Base-by-base conservation (phyloP, 2,329 filamentous ascomycete species). In the Aspergillus bombycis region DNA sequence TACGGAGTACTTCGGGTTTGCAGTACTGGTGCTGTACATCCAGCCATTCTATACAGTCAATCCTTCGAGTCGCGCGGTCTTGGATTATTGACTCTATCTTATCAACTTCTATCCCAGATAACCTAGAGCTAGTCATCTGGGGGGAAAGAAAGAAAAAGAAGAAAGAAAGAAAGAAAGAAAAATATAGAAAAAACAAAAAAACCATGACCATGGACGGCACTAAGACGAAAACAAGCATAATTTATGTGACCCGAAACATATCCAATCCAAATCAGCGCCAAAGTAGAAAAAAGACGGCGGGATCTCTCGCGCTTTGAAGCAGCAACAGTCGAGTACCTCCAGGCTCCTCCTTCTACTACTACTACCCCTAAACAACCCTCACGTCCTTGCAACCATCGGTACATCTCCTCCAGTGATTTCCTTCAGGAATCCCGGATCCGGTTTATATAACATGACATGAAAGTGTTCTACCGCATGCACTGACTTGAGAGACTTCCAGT, bases 391-490 rank as follows among this genome's bases (percentile, higher is more conserved):
- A 67, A 83, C 84, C 72, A 91, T 82, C 2, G 92, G 88, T 52
- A 90, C 82, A 79, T 96, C 93, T 14, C 89, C 90, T 43, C 87
- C 81, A 7, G 93, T 97, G 65, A 97, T 84, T 61, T 87, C 80
- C 58, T 81, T 80, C 53, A 97, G 78, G 68, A 96, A 92, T 4
- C 81, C 83, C 45, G 83, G 81, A 70, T 94, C 89, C 1, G 93
- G 89, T 69, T 92, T 84, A 75, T 89, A 91, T 60, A 97, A 82
- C 93, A 97, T 93, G 73, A 97, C 90, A 77, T 98, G 94, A 74
- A 98, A 95, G 76, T 98, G 94, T 82, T 97, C 94, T 12, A 98
- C 87, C 0, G 91, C 88, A 70, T 93, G 88, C 32, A 98, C 87
- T 28, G 91, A 95, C 81, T 97, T 97, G 68, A 97, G 80, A 19